These are phyloP conservation scores for Phytophthora citricola DNA, from an alignment of 352 stramenopile species.

Conservation along the genomic window DNA sequence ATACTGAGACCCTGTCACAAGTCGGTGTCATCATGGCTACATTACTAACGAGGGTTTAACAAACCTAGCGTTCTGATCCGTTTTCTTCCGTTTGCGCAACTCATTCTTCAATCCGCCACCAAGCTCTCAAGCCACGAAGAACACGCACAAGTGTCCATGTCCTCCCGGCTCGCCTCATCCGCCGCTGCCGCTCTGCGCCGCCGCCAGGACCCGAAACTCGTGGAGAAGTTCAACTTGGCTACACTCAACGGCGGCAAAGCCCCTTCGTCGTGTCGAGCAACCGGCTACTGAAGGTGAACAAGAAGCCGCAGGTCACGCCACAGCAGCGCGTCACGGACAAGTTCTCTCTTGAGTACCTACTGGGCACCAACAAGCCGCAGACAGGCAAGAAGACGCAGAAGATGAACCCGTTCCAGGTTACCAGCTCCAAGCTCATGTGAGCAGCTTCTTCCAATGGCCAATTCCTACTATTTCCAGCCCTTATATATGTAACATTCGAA, in stretches of 20 bases:
- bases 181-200: slow-evolving; percentile 20
- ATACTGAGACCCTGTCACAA: too few relatives aligned
- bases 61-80: slow-evolving; percentile 8
- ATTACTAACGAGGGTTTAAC: slow-evolving; percentile 8
- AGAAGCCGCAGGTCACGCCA: slow-evolving; percentile 28
- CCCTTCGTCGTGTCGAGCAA: slow-evolving; percentile 72
- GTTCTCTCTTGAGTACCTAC: slow-evolving; percentile 76
- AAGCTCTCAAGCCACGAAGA: neutral
- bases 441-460: neutral
- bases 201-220: slow-evolving; percentile 43
- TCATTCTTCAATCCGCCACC: slow-evolving; percentile 12
- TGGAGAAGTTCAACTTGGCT: slow-evolving; percentile 71
- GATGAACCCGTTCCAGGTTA: slow-evolving; percentile 68
- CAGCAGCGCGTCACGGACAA: slow-evolving; percentile 56
- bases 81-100: neutral
- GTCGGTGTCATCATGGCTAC: neutral
- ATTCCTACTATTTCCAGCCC: neutral
- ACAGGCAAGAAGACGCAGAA: slow-evolving; percentile 21
- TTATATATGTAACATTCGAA: neutral
- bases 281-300: slow-evolving; percentile 49
- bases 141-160: slow-evolving; percentile 13
- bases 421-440: slow-evolving; percentile 78
- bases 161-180: slow-evolving; percentile 20
- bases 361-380: slow-evolving; percentile 32
- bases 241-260: slow-evolving; percentile 73